phyloP scores from a whole-genome alignment of 805 yeast genomes.

The Saitoella complicata region DNA sequence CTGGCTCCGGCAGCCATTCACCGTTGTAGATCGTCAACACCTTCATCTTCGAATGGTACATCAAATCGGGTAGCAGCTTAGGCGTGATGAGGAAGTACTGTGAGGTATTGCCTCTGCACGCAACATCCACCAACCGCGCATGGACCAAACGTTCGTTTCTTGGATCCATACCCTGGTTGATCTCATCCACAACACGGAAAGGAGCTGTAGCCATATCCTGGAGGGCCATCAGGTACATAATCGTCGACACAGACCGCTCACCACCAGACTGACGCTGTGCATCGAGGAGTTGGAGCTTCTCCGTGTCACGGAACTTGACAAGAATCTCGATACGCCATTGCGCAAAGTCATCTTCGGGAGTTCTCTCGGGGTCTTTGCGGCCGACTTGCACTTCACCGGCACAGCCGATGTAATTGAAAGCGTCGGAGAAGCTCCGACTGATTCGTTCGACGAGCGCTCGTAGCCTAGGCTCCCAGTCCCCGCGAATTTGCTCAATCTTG shows the following conservation, averaged over 20 bases:
- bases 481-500: constrained; percentile 26
- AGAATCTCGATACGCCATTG: constrained; percentile 75
- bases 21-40: constrained; percentile 69
- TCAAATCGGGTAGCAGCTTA: constrained; percentile 60
- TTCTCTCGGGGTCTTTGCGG: constrained; percentile 21
- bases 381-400: constrained; percentile 63
- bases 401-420: constrained; percentile 64
- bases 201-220: constrained; percentile 84
- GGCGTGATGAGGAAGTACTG: constrained; percentile 93
- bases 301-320: constrained; percentile 71
- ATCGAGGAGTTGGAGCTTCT: constrained; percentile 54
- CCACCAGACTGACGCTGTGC: constrained; percentile 95
- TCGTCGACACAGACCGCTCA: constrained; percentile 90
- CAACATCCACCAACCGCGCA: constrained; percentile 65
- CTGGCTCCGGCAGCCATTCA: constrained; percentile 10
- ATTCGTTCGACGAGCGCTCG: constrained; percentile 36
- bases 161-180: constrained; percentile 97
- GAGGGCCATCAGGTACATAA: constrained; percentile 72
- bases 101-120: constrained; percentile 46
- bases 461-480: constrained; percentile 48
- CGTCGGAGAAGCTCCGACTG: constrained; percentile 45
- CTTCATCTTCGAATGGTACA: constrained; percentile 64
- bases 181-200: constrained; percentile 90
- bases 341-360: constrained; percentile 28
- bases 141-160: constrained; percentile 79